phyloP scores from a whole-genome alignment of 78 protist species.

The Dictyostelium firmibasis region DNA sequence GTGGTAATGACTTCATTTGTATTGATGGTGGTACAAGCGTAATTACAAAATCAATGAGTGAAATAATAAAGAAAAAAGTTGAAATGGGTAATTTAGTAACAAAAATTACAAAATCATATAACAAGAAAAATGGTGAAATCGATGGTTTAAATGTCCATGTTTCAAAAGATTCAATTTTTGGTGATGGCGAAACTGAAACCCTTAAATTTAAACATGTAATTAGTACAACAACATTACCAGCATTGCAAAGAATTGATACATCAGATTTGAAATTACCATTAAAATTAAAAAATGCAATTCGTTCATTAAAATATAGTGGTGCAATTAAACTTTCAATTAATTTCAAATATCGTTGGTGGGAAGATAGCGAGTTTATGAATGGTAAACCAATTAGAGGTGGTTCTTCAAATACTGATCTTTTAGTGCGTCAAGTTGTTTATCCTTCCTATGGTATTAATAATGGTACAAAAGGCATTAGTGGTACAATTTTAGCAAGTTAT shows the following conservation, averaged over 20 bases:
- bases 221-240: slow-evolving; percentile 3
- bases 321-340: slow-evolving; percentile 6
- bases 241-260: slow-evolving; percentile 13
- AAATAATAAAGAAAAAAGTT: not conserved
- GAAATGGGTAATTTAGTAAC: not conserved
- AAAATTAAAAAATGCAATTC: not conserved
- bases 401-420: slow-evolving; percentile 12
- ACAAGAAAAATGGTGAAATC: not conserved
- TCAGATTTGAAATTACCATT: not conserved
- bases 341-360: slow-evolving; percentile 43
- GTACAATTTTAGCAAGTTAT: not conserved
- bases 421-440: slow-evolving; percentile 1
- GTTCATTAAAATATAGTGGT: not conserved
- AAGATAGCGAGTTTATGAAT: slow-evolving; percentile 12
- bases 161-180: no score
- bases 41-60: not conserved
- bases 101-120: not conserved
- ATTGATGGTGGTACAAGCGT: slow-evolving; percentile 36
- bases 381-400: slow-evolving; percentile 50
- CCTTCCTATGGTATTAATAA: slow-evolving; percentile 22
- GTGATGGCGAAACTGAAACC: no score
- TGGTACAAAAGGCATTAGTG: not conserved
- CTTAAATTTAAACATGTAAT: slow-evolving; percentile 30
- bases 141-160: not conserved
- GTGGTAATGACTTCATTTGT: not conserved